A percentile compares a stretch with the other conserved stretches of the same genome.
Conservation (phyloP, 2,329 filamentous ascomycete species). For the Xylogone sp. region DNA sequence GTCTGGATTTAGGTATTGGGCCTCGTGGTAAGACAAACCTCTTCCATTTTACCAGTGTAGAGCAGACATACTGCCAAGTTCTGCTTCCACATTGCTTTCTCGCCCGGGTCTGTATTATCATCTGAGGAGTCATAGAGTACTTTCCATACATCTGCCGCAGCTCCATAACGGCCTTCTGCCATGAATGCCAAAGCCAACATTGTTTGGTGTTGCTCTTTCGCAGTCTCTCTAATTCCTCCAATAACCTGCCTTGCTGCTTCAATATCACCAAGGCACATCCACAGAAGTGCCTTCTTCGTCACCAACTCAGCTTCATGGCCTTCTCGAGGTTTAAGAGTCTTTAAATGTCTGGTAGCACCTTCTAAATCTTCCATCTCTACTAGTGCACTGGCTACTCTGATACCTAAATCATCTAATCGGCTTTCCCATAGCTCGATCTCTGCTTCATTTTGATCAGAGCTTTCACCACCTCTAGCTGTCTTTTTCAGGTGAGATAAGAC, state of each 20-base stretch:
- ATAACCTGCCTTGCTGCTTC: constrained; percentile 60
- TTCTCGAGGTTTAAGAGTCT: constrained; percentile 41
- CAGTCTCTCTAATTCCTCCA: constrained; percentile 17
- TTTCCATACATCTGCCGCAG: constrained; percentile 61
- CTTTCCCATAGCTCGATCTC: constrained; percentile 64
- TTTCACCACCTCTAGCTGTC: neutral
- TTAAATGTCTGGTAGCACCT: constrained; percentile 72
- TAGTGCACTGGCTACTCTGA: constrained; percentile 61
- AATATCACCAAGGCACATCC: constrained; percentile 75
- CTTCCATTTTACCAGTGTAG: constrained; percentile 72
- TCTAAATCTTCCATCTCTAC: constrained; percentile 86
- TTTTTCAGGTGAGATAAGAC: constrained; percentile 48
- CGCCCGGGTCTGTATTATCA: constrained; percentile 25
- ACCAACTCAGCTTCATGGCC: constrained; percentile 34
- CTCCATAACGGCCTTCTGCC: constrained; percentile 69
- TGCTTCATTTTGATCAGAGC: constrained; percentile 1
- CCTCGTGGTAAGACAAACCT: constrained; percentile 45
- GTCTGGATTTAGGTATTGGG: neutral
- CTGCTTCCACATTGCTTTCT: constrained; percentile 69
- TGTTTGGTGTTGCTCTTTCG: constrained; percentile 37
- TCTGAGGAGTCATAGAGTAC: constrained; percentile 36
- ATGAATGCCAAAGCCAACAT: constrained; percentile 70
- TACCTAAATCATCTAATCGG: constrained; percentile 71
- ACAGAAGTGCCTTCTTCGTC: constrained; percentile 61
- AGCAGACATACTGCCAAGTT: constrained; percentile 82